These are phyloP conservation scores for Scutellospora calospora DNA, from an alignment of 371 early-diverging fungal species.

Conservation along the genomic window DNA sequence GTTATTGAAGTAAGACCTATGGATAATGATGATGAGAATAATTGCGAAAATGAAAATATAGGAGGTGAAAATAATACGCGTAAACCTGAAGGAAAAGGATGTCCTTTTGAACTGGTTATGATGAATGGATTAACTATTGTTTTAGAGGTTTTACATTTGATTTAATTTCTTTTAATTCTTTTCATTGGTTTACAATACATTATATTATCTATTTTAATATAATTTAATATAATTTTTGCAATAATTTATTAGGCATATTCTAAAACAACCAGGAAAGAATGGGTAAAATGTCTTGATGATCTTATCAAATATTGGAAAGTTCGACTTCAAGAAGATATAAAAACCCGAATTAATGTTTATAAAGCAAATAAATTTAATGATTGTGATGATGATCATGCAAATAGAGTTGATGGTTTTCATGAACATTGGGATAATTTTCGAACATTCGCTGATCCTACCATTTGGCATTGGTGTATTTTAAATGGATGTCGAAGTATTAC, in stretches of 20 bases:
- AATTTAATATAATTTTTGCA: background rate
- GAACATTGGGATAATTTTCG: slow-evolving; percentile 49
- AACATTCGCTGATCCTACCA: slow-evolving; percentile 54
- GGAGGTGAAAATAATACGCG: background rate
- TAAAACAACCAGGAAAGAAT: slow-evolving; percentile 58
- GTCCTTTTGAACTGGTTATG: slow-evolving; percentile 50
- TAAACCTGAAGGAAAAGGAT: slow-evolving; percentile 47
- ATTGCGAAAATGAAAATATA: background rate
- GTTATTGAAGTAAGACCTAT: slow-evolving; percentile 45
- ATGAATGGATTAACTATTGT: slow-evolving; percentile 52
- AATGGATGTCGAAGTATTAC: slow-evolving; percentile 54
- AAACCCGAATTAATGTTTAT: slow-evolving; percentile 50
- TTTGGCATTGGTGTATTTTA: slow-evolving; percentile 66
- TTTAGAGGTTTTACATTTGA: slow-evolving; percentile 48
- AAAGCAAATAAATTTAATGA: slow-evolving; percentile 43
- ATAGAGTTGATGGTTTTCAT: slow-evolving; percentile 48
- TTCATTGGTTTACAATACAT: background rate
- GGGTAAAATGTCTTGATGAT: slow-evolving; percentile 59
- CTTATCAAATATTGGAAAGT: slow-evolving; percentile 63
- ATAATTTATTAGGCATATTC: slow-evolving; percentile 49
- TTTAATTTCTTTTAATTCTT: slow-evolving; percentile 8
- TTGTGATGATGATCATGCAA: slow-evolving; percentile 16
- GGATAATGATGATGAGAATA: background rate
- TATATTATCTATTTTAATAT: too few relatives aligned
- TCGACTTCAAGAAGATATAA: slow-evolving; percentile 56